Evolutionary conservation across 164 flowering plant species (phyloP), one percentile per base, ranked within the genome.

Genomic region (Tetrastigma voinierianum): DNA sequence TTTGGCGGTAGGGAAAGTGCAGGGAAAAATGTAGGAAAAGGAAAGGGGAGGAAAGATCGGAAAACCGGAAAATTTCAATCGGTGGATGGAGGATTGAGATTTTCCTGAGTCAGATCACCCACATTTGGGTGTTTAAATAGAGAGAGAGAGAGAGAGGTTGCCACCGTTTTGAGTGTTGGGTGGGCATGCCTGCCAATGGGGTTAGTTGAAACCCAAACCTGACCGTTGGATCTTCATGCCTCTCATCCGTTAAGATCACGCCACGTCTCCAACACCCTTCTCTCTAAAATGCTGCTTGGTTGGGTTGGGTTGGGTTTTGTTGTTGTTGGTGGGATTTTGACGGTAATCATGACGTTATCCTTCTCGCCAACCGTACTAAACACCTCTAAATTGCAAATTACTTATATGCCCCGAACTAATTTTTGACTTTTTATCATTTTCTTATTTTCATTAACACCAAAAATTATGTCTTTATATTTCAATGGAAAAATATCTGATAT

Each of bases 151-250:
- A n/a, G n/a, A n/a, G n/a, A n/a, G n/a, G n/a, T n/a, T 20, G 23
- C 14, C 19, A 3, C 11, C 24, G 24, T 18, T 21, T 62, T 52
- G 65, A 68, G 64, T 19, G 59, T 58, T 55, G 68, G 77, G 71
- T 60, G 66, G 81, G 66, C 25, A 24, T 70, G 79, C 76, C 64
- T 64, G 0, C 40, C 40, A 32, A 32, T 32, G 40, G 76, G 62
- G 80, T 74, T 80, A 67, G 77, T 80, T 80, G 83, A 72, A 58
- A 65, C 10, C 7, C 5, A 18, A 0, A 46, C 16, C 24, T 67
- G 66, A 72, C 75, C 83, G 78, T 80, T 48, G 64, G 83, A 80
- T 80, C 47, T 1, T 45, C 25, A 56, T 23, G 68, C 12, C 4
- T 19, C 24, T 54, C 2, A 55, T 58, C 55, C 66, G 62, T 1